Base-by-base conservation (phyloP, 345 rosid species). In the Capsella bursapastoris region DNA sequence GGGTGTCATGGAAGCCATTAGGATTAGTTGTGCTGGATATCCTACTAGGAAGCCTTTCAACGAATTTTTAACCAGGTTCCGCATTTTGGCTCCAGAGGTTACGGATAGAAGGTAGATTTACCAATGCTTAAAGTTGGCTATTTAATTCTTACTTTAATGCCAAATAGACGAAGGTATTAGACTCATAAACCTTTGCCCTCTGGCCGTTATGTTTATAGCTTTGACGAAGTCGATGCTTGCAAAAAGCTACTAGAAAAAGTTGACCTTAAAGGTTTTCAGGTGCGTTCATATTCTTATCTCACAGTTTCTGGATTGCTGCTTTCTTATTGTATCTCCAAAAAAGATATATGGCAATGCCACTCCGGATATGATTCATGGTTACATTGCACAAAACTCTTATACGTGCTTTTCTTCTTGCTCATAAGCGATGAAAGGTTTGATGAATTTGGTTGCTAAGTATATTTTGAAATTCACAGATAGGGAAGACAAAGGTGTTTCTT, bases 1-100 rank as follows among this genome's bases (percentile, higher is more conserved):
- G 99, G 99, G 99, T 44, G 99, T 95, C 78, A 82, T 95, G 92
- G 99, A 95, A 74, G 99, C 99, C 76, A 92, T 95, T 80, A 84
- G 99, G 83, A 95, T 95, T 72, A 95, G 99, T 74, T 92, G 98
- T 79, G 99, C 97, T 37, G 99, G 99, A 57, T 92, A 83, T 79
- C 99, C 99, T 57, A 89, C 99, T 70, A 84, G 99, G 82, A 95
- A 84, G 82, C 63, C 83, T 18, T 95, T 95, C 80, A 72, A 70
- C 65, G 98, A 95, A 77, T 92, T 95, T 72, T 47, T 79, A 57
- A 74, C 71, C 61, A 91, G 98, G 67, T 92, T 95, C 78, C 58
- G 83, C 52, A 79, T 92, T 37, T 84, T 95, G 57, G 85, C 87
- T 14, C 87, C 98, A 0, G 87, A 86, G 72, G 83, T 79, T 61